phyloP scores from a whole-genome alignment of 2,329 filamentous ascomycete genomes.

The Blumeriella jaapii region DNA sequence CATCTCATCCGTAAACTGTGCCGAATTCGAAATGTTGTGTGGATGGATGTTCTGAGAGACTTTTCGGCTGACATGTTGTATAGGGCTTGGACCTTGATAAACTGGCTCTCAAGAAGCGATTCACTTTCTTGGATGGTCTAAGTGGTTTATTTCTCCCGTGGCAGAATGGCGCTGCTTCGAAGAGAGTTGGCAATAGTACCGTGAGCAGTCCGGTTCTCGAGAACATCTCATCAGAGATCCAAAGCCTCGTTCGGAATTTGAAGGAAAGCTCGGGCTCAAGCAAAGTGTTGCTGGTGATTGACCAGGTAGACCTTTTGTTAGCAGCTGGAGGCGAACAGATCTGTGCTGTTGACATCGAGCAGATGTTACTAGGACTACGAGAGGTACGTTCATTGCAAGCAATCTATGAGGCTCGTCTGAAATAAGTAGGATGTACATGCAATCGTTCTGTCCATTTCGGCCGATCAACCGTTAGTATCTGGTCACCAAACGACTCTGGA shows the following conservation, averaged over 20 bases:
- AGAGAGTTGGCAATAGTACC: constrained; percentile 7
- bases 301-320: constrained; percentile 54
- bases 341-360: constrained; percentile 37
- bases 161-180: constrained; percentile 2
- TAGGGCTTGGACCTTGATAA: constrained; percentile 62
- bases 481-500: constrained; percentile 53
- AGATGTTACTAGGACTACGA: constrained; percentile 46
- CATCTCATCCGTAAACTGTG: background rate
- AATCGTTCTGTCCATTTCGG: constrained; percentile 55
- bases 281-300: constrained; percentile 49
- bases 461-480: constrained; percentile 60
- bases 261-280: constrained; percentile 7
- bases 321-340: constrained; percentile 41
- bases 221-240: constrained; percentile 15
- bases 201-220: constrained; percentile 13
- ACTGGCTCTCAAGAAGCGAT: constrained; percentile 43
- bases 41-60: too few relatives aligned
- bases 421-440: constrained; percentile 45
- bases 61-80: constrained; percentile 2
- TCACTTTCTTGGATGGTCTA: constrained; percentile 63
- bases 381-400: constrained; percentile 38
- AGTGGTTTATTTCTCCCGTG: constrained; percentile 19
- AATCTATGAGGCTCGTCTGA: background rate
- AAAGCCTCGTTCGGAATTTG: constrained; percentile 12
- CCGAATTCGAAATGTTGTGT: background rate